Evolutionary conservation across 352 stramenopile species (phyloP), one percentile per base, ranked within the genome.

Genomic region (Pythium dissimile): DNA sequence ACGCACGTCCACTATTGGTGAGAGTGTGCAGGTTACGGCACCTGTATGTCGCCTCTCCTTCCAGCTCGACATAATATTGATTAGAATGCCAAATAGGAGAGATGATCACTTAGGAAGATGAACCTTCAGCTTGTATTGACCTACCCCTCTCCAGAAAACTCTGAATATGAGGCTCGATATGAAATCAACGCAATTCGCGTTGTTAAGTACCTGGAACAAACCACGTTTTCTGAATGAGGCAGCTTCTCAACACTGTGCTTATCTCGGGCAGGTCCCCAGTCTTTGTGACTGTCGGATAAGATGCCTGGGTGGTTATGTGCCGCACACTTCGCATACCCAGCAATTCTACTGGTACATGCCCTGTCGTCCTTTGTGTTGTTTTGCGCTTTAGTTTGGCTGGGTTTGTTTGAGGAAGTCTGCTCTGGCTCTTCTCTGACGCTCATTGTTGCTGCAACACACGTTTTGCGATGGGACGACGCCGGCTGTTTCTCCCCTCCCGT

Each of bases 391-490:
- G 38, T 7, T 15, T 41, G 16, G 50, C 35, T 37, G 21, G 28
- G 38, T 54, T 24, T 49, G 24, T 58, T 21, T 44, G 39, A 41
- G n/a, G 27, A 46, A 18, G 52, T 49, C 30, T 41, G 42, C 39
- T 51, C 57, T 65, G 60, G 53, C 60, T 67, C 44, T 67, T 67
- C 54, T 67, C 41, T 67, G 35, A 35, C 41, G 27, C 52, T 39
- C 44, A 32, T 57, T 44, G 46, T 59, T 31, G 44, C 24, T 27
- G 59, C 59, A 62, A 67, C 59, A 59, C 20, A 42, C 42, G 20
- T 42, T 16, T 44, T 12, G 53, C 60, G 53, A 67, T 38, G 51
- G 31, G 52, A 59, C 60, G 53, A 67, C 53, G 39, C 35, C 32
- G 60, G 60, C 60, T 67, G 60, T 67, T 67, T 58, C 52, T 18